A percentile compares a stretch with the other conserved stretches of the same genome.
Conservation (phyloP, 768 basidiomycete genomes). For the Suillus variegatus region DNA sequence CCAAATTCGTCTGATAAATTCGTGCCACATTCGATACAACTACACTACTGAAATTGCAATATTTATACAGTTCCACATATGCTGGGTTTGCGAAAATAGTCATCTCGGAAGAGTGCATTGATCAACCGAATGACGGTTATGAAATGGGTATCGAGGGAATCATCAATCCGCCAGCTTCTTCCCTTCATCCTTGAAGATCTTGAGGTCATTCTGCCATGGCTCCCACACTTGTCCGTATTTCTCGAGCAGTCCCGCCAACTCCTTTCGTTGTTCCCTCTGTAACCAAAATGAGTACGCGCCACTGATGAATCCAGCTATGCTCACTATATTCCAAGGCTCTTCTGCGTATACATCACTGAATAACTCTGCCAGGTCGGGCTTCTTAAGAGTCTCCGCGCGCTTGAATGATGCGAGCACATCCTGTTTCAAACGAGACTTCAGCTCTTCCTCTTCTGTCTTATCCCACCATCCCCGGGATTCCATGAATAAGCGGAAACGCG, state of each 20-base stretch:
- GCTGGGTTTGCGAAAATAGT: neutral
- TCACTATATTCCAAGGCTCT: constrained; percentile 80
- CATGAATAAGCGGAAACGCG: constrained; percentile 82
- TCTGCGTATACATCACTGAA: constrained; percentile 90
- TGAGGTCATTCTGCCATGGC: constrained; percentile 81
- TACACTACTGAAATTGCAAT: constrained; percentile 2
- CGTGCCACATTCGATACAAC: neutral
- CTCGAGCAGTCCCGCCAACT: constrained; percentile 67
- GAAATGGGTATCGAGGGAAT: neutral
- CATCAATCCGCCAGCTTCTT: constrained; percentile 48
- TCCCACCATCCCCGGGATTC: constrained; percentile 88
- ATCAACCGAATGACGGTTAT: too few species aligned
- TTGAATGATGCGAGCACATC: constrained; percentile 81
- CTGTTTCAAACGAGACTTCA: constrained; percentile 66
- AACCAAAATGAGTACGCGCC: constrained; percentile 3
- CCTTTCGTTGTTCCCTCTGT: constrained; percentile 83
- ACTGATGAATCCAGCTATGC: constrained; percentile 31
- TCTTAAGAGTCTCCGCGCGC: constrained; percentile 68
- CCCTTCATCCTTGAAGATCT: constrained; percentile 74
- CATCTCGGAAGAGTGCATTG: neutral
- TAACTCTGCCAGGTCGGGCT: constrained; percentile 72
- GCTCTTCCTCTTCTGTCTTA: constrained; percentile 66
- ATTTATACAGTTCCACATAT: neutral
- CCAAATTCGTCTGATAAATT: neutral
- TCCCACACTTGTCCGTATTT: constrained; percentile 90